These are phyloP conservation scores for Candolleomyces aberdarensis DNA, from an alignment of 768 basidiomycete species.

Conservation along the genomic window DNA sequence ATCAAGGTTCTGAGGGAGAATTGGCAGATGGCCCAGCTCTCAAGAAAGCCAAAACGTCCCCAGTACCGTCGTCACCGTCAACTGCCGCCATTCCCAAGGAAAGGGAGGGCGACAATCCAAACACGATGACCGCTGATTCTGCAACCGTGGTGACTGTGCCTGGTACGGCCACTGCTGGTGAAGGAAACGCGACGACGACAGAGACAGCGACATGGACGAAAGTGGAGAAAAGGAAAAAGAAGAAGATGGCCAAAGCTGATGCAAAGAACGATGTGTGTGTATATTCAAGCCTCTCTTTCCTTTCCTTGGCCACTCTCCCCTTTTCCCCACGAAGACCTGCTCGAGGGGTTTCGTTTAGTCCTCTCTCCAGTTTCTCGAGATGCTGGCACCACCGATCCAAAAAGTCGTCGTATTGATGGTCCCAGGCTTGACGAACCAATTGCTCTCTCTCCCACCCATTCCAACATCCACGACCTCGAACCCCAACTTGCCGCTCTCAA, in stretches of 20 bases:
- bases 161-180: slow-evolving; percentile 11
- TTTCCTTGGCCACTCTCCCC: background rate
- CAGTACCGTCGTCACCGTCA: background rate
- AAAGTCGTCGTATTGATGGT: slow-evolving; percentile 79
- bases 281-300: slow-evolving; percentile 13
- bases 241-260: slow-evolving; percentile 61
- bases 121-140: background rate
- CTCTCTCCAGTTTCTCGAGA: too few species aligned
- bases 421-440: slow-evolving; percentile 79
- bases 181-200: slow-evolving; percentile 13
- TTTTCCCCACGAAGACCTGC: background rate
- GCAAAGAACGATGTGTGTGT: slow-evolving; percentile 59
- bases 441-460: slow-evolving; percentile 68
- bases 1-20: background rate
- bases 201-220: slow-evolving; percentile 52
- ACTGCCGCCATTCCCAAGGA: background rate
- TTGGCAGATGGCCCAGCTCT: slow-evolving; percentile 12
- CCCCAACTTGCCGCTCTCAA: slow-evolving; percentile 44
- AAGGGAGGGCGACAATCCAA: background rate
- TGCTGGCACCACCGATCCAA: slow-evolving; percentile 42
- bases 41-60: slow-evolving; percentile 39
- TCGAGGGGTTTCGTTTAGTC: too few species aligned
- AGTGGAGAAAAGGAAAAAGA: slow-evolving; percentile 68
- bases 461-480: slow-evolving; percentile 64
- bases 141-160: background rate